phyloP scores from a whole-genome alignment of 164 flowering plant genomes.

The Cinnamomum micranthum region DNA sequence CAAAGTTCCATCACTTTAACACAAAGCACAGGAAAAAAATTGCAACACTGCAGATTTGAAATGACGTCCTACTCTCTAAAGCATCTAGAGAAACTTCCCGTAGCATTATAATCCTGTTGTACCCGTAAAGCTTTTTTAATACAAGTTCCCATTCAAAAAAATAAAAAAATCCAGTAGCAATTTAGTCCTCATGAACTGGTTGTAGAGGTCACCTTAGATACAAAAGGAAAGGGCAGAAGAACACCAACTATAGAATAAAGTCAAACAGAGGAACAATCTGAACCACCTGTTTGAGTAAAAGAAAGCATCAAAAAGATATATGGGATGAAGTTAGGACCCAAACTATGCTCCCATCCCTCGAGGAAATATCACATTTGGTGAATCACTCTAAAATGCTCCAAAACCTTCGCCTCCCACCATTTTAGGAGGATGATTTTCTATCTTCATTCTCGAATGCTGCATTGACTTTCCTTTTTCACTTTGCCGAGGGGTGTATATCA shows the following conservation, averaged over 20 bases:
- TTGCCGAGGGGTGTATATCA: too few species aligned
- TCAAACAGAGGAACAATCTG: not conserved
- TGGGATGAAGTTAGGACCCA: not conserved
- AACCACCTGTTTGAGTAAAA: not conserved
- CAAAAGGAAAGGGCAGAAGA: not conserved
- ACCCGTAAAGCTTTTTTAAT: too few species aligned
- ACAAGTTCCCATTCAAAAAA: too few species aligned
- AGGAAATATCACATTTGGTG: too few species aligned
- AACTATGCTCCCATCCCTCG: too few species aligned
- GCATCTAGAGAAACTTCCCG: not conserved
- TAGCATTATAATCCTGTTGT: too few species aligned
- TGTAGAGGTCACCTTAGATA: not conserved
- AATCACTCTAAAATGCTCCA: too few species aligned
- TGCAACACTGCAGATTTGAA: not conserved
- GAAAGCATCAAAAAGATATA: not conserved
- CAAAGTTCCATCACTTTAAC: not conserved
- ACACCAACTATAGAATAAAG: not conserved
- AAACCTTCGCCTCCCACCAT: too few species aligned
- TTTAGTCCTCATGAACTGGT: not conserved
- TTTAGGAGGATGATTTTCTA: too few species aligned
- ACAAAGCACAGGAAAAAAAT: not conserved
- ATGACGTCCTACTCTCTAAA: not conserved
- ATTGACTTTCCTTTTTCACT: too few species aligned
- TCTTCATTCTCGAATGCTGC: too few species aligned
- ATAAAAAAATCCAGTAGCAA: too few species aligned